Conservation (phyloP, 345 rosid species). For the Brassica cretica region DNA sequence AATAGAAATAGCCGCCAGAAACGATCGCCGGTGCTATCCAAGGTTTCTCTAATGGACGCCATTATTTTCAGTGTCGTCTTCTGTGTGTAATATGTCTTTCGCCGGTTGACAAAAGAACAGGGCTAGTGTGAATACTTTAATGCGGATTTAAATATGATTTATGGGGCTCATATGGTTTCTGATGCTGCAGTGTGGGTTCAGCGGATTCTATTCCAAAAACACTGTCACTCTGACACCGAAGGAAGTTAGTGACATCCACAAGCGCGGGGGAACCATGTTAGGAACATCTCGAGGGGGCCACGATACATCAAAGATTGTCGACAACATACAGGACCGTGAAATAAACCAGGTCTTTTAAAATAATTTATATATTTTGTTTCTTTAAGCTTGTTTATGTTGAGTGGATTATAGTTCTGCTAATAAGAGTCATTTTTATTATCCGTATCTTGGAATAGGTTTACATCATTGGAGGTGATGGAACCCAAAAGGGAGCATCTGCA, state of each 20-base stretch:
- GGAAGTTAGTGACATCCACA: conserved; percentile 80
- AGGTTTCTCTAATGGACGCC: no score
- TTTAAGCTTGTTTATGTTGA: neutral
- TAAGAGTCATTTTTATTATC: conserved; percentile 8
- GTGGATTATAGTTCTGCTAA: conserved; percentile 7
- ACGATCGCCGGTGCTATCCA: no score
- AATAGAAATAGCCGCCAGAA: no score
- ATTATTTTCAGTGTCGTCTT: no score
- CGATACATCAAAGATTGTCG: conserved; percentile 75
- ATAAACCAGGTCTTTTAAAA: conserved; percentile 67
- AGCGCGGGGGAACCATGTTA: conserved; percentile 86
- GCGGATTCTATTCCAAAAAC: conserved; percentile 82
- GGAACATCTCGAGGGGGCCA: conserved; percentile 91
- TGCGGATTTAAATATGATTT: neutral
- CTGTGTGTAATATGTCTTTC: no score
- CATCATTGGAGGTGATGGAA: conserved; percentile 88
- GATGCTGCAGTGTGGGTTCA: conserved; percentile 76
- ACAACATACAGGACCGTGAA: conserved; percentile 88
- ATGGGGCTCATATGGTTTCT: conserved; percentile 10
- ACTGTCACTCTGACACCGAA: conserved; percentile 64
- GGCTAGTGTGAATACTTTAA: no score
- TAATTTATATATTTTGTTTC: neutral
- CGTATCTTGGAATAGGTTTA: conserved; percentile 55
- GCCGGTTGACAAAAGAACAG: no score
- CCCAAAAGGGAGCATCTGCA: conserved; percentile 69